Conservation (phyloP, 1,284 basidiomycete species). For the Moniliophthora roreri region DNA sequence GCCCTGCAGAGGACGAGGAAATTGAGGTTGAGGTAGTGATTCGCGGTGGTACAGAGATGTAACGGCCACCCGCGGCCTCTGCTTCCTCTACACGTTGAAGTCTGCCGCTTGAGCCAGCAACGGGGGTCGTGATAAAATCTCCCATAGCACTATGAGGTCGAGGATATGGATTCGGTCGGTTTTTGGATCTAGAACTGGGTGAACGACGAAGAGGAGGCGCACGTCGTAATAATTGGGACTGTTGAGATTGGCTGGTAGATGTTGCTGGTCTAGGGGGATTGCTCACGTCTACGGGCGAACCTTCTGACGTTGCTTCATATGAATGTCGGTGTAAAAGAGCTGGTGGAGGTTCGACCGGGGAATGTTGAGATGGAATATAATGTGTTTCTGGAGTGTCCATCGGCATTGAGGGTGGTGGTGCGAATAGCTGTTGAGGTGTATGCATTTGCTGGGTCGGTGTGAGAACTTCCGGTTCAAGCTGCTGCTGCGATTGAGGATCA, state of each 20-base stretch:
- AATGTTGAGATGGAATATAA: slow-evolving; percentile 24
- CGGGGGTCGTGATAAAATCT: not conserved
- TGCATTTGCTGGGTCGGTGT: slow-evolving; percentile 20
- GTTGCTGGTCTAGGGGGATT: slow-evolving; percentile 5
- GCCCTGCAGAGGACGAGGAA: slow-evolving; percentile 16
- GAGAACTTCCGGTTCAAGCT: slow-evolving; percentile 7
- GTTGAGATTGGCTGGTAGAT: slow-evolving; percentile 3
- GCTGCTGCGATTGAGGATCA: slow-evolving; percentile 25
- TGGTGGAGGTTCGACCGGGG: slow-evolving; percentile 17
- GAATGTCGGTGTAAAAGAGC: slow-evolving; percentile 7
- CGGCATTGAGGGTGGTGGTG: slow-evolving; percentile 15
- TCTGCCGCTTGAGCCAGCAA: not conserved
- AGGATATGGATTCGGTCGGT: not conserved
- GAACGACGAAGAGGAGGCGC: slow-evolving; percentile 6
- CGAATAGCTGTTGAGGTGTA: slow-evolving; percentile 16
- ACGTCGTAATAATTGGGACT: slow-evolving; percentile 4
- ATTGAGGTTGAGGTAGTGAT: no score
- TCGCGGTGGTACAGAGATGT: slow-evolving; percentile 24
- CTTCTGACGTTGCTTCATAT: slow-evolving; percentile 11
- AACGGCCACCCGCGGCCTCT: slow-evolving; percentile 12
- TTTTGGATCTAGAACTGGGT: not conserved
- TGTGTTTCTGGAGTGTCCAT: slow-evolving; percentile 20
- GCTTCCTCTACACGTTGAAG: slow-evolving; percentile 16
- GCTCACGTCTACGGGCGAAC: not conserved
- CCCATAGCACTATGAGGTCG: not conserved